Percentiles rank a stretch among this genome's conserved stretches.
Conservation (phyloP, 1,139 yeast species). For the Suhomyces bolitotheri region DNA sequence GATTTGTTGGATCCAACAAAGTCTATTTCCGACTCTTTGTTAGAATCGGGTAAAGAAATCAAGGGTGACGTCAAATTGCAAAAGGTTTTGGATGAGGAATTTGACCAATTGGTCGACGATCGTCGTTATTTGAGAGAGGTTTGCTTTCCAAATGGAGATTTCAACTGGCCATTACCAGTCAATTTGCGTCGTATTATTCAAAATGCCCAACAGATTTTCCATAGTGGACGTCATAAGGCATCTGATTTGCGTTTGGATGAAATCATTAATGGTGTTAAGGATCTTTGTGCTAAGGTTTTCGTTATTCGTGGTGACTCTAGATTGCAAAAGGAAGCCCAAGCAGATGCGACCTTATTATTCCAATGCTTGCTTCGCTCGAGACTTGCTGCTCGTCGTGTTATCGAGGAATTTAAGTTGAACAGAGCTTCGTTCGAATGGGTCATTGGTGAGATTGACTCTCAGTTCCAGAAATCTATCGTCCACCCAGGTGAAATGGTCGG, state of each 20-base stretch:
- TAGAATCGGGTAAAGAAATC: conserved; percentile 90
- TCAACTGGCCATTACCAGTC: conserved; percentile 96
- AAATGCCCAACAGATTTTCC: conserved; percentile 96
- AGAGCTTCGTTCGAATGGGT: conserved; percentile 95
- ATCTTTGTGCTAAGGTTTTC: conserved; percentile 62
- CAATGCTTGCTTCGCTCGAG: conserved; percentile 91
- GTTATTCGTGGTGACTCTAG: conserved; percentile 84
- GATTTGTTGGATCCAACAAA: conserved; percentile 76
- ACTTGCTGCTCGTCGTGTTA: conserved; percentile 83
- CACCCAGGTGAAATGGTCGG: conserved; percentile 99
- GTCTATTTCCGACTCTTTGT: conserved; percentile 65
- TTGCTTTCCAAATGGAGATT: conserved; percentile 91
- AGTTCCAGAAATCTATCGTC: conserved; percentile 88
- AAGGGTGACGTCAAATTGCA: conserved; percentile 88
- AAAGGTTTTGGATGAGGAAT: conserved; percentile 79
- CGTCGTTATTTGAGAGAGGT: conserved; percentile 75
- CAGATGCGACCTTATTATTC: conserved; percentile 86
- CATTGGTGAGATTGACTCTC: conserved; percentile 87
- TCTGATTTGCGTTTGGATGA: conserved; percentile 87
- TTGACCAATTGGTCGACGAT: conserved; percentile 70
- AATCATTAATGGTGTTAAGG: conserved; percentile 71
- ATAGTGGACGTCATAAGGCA: conserved; percentile 85
- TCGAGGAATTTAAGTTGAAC: conserved; percentile 86
- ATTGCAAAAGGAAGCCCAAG: conserved; percentile 82
- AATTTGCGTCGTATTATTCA: conserved; percentile 95